Evolutionary conservation across 2,329 filamentous ascomycete species (phyloP), one percentile per base, ranked within the genome.

Genomic region (Trichoderma polysporum): DNA sequence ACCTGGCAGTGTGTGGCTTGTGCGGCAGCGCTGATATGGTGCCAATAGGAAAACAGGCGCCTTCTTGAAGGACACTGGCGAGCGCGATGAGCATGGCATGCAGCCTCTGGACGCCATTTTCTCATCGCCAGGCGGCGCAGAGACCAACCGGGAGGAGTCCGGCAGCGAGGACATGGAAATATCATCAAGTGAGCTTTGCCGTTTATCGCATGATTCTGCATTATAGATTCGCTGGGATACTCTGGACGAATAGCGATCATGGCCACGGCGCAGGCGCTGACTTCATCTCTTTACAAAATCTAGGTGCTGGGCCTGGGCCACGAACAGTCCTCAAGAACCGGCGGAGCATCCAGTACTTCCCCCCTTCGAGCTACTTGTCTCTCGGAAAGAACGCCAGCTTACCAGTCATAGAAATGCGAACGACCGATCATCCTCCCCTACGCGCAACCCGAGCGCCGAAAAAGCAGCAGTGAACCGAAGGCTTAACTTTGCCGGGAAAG

Each of bases 71-170:
- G 92, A 97, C 74, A 88, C 84, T 65, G 92, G 92, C 61, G 83
- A 89, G 68, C 91, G 93, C 80, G 94, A 98, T 79, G 93, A 96
- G 77, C 84, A 97, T 84, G 95, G 94, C 78, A 89, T 99, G 82
- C 93, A 97, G 76, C 90, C 92, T 39, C 86, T 97, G 67, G 91
- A 94, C 39, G 88, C 88, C 71, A 88, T 98, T 71, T 97, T 97
- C 78, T 97, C 94, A 9, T 97, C 94, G 22, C 93, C 94, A 15
- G 86, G 88, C 71, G 33, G 49, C 35, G 53, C 52, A n/a, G 91
- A 89, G 73, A 70, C 53, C 69, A 47, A 37, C 22, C 8, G 73
- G 69, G 78, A 73, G 69, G 74, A 71, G 10, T 71, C 71, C 74
- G 81, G 70, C 73, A 84, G 71, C 75, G 77, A 83, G 71, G 83